Conservation (phyloP, 331 rosid species). For the Rhamnella rubrinervis region DNA sequence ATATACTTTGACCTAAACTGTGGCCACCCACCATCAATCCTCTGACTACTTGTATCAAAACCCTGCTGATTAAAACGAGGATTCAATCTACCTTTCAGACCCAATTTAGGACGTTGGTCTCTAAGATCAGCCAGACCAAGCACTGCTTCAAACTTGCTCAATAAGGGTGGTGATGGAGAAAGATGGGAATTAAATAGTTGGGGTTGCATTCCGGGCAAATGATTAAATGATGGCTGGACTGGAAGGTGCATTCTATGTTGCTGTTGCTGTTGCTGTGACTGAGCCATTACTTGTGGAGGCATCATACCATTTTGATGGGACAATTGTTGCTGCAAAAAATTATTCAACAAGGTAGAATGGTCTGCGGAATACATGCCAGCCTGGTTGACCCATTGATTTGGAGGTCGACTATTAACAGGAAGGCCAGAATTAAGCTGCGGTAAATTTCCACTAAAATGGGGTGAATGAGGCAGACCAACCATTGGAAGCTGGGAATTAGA, state of each 20-base stretch:
- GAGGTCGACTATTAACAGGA: constrained; percentile 40
- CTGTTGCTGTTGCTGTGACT: constrained; percentile 38
- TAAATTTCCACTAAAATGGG: constrained; percentile 48
- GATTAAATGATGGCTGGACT: constrained; percentile 40
- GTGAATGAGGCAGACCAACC: constrained; percentile 47
- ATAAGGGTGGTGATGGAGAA: constrained; percentile 29
- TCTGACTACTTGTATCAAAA: constrained; percentile 56
- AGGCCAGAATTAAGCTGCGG: constrained; percentile 43
- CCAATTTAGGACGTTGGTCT: constrained; percentile 48
- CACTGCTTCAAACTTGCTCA: constrained; percentile 20
- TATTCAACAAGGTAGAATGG: constrained; percentile 43
- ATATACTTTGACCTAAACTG: constrained; percentile 72
- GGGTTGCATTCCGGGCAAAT: constrained; percentile 46
- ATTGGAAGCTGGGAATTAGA: constrained; percentile 49
- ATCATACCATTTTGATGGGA: constrained; percentile 41
- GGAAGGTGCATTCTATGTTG: constrained; percentile 48
- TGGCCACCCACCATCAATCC: constrained; percentile 47
- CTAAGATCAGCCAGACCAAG: constrained; percentile 48
- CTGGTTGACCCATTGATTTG: constrained; percentile 56
- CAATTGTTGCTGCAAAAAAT: constrained; percentile 48
- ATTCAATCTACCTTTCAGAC: constrained; percentile 46
- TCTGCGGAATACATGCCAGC: constrained; percentile 56
- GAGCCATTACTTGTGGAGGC: constrained; percentile 35
- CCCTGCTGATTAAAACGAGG: constrained; percentile 47
- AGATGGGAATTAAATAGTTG: constrained; percentile 41